phyloP scores from a whole-genome alignment of 192 early-diverging fungal genomes.

The Funneliformis geosporum region DNA sequence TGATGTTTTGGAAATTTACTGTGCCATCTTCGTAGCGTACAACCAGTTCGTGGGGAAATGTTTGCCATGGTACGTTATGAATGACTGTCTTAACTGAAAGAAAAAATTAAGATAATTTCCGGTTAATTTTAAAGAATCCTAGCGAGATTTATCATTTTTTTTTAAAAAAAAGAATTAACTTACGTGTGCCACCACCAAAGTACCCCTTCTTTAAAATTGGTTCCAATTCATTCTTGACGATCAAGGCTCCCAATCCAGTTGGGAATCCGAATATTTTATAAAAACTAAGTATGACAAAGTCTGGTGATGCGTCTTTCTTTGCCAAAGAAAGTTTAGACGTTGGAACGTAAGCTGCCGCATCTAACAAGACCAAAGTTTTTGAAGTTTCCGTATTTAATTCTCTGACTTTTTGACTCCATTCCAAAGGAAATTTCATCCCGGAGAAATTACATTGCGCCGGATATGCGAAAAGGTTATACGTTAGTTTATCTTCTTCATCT shows the following conservation, averaged over 20 bases:
- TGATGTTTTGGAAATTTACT: conserved; percentile 70
- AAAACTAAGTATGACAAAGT: conserved; percentile 77
- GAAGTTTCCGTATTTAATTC: conserved; percentile 31
- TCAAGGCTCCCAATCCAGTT: conserved; percentile 76
- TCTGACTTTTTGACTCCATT: conserved; percentile 54
- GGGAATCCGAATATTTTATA: conserved; percentile 92
- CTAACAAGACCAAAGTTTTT: conserved; percentile 64
- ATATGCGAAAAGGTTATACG: conserved; percentile 67
- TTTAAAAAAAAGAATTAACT: neutral
- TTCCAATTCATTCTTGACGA: conserved; percentile 59
- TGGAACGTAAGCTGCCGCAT: conserved; percentile 71
- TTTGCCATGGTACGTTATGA: conserved; percentile 48
- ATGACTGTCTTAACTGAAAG: neutral
- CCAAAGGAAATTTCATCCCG: conserved; percentile 69
- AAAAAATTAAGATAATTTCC: neutral
- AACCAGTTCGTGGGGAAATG: conserved; percentile 46
- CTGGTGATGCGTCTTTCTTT: conserved; percentile 48
- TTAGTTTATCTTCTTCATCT: neutral
- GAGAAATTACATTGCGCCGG: conserved; percentile 88
- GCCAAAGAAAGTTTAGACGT: conserved; percentile 63
- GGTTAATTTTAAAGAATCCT: too few relatives aligned
- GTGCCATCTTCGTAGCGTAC: conserved; percentile 76
- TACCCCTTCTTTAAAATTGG: conserved; percentile 56
- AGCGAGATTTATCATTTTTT: too few relatives aligned
- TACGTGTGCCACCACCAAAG: conserved; percentile 77